Evolutionary conservation across 306 rosid genomes (phyloP), one percentile per base, ranked within the genome.

Genomic region (Corylus heterophylla): DNA sequence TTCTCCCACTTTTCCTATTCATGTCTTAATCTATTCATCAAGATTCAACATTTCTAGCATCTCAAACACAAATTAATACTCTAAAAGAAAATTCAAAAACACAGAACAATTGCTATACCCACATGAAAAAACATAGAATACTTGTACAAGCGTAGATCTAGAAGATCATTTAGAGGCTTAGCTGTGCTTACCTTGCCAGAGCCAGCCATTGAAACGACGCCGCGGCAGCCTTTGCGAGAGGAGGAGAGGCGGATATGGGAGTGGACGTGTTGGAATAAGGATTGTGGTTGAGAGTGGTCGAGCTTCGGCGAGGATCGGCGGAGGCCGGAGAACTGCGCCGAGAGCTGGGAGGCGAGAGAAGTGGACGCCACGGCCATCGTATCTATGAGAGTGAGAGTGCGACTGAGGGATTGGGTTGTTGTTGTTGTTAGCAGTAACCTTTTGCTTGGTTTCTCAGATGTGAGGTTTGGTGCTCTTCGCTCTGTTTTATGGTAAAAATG

Each of bases 141-240:
- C 37, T 22, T 22, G 52, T 17, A 52, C 11, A 73, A 73, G 76
- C 56, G n/a, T 50, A 47, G 68, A 67, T 31, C 17, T 6, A 78
- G 4, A n/a, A 66, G 45, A 45, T 68, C 42, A 45, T 68, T n/a
- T 3, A 11, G 5, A 50, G 48, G 63, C n/a, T 31, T 59, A 66
- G 0, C 44, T 39, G 44, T 0, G 70, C 4, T 4, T 14, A 95
- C 99, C 96, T 90, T 95, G 79, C 96, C 99, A 4, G 97, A 58
- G 85, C 98, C 94, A 58, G 98, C 96, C 99, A 95, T 95, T 88
- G 94, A 76, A 55, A 93, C 74, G 22, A 93, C 86, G 67, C 89
- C 69, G 31, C 96, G 91, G 78, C 90, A 87, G 80, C 86, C 85
- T 80, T 88, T 95, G 77, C 83, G 54, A 11, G 96, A 84, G 69